Evolutionary conservation across 345 rosid species (phyloP), one percentile per base, ranked within the genome.

Genomic region (Firmiana major): DNA sequence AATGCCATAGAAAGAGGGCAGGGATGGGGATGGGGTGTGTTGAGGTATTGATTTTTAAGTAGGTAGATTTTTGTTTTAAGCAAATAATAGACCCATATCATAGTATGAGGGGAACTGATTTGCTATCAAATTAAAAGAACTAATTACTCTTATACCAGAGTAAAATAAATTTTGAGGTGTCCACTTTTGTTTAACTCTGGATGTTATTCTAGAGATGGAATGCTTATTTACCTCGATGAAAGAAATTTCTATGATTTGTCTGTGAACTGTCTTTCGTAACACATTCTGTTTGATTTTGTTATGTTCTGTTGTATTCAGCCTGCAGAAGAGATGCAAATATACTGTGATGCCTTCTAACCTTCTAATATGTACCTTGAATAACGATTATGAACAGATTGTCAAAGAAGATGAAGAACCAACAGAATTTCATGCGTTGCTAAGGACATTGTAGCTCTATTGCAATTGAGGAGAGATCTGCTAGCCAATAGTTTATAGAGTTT

Each of bases 391-490:
- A 80, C 92, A 95, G 96, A 81, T 95, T 74, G 75, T 95, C 73
- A 89, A 80, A 85, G 98, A 93, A 87, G 90, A 84, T 75, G 92
- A 92, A 81, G 99, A 92, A 80, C 91, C 91, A 26, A 84, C 78
- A 17, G 96, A 92, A 65, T 92, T 95, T 84, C 89, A 86, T 79
- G 87, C 90, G 10, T 77, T 88, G 76, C 81, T 90, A 80, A 78
- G 82, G 78, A 82, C 76, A 59, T 78, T 89, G 63, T 89, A 90
- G 87, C 80, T 66, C 67, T 63, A 34, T 31, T 51, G 78, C 36
- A 69, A 42, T 43, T 74, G 36, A 57, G 69, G 76, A 83, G 75
- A 85, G 81, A 69, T 81, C 77, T 19, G 59, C 71, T 15, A 71
- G 69, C 66, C 65, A 34, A 55, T 81, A 77, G 76, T 80, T 73